Percentiles rank a stretch among this genome's conserved stretches.
These are phyloP conservation scores for Penicillium soppii DNA, from an alignment of 495 filamentous ascomycete genomes.

Conservation along the genomic window DNA sequence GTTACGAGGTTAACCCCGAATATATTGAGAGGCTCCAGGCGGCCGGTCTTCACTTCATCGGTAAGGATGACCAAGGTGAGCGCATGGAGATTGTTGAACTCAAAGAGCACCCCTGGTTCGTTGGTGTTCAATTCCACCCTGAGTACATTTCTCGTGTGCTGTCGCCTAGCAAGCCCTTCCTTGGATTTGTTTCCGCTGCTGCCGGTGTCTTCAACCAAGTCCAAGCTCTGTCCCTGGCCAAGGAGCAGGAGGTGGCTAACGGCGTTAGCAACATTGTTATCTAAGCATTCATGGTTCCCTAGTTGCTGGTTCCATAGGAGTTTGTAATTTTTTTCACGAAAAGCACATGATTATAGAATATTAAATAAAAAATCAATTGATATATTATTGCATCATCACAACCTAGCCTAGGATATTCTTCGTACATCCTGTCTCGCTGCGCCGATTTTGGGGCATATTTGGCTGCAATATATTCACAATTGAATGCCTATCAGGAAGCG, in stretches of 20 bases:
- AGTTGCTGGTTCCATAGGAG: slow-evolving; percentile 2
- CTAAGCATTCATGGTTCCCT: slow-evolving; percentile 5
- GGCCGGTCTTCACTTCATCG: slow-evolving; percentile 44
- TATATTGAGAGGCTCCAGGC: slow-evolving; percentile 33
- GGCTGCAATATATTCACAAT: too few relatives aligned
- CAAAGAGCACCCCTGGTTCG: slow-evolving; percentile 85
- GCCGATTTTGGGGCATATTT: too few relatives aligned
- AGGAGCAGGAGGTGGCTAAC: slow-evolving; percentile 14
- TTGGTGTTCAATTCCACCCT: slow-evolving; percentile 88
- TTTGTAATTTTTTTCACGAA: slow-evolving; percentile 10
- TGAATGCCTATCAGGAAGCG: too few relatives aligned
- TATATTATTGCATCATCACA: neutral
- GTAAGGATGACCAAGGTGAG: slow-evolving; percentile 78
- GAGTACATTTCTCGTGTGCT: slow-evolving; percentile 77
- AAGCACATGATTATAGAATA: slow-evolving; percentile 11
- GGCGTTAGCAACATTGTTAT: slow-evolving; percentile 14
- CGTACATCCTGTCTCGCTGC: too few relatives aligned
- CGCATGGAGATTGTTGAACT: slow-evolving; percentile 93
- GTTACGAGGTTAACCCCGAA: slow-evolving; percentile 46
- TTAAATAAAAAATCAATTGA: neutral
- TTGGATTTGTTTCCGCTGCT: slow-evolving; percentile 83
- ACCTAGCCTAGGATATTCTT: too few relatives aligned
- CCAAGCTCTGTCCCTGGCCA: slow-evolving; percentile 18
- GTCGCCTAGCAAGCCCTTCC: slow-evolving; percentile 71
- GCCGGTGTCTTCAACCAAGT: slow-evolving; percentile 60